A percentile compares a stretch with the other conserved stretches of the same genome.
These are phyloP conservation scores for Eimeria falciformis DNA, from an alignment of 169 alveolate genomes.

Conservation along the genomic window DNA sequence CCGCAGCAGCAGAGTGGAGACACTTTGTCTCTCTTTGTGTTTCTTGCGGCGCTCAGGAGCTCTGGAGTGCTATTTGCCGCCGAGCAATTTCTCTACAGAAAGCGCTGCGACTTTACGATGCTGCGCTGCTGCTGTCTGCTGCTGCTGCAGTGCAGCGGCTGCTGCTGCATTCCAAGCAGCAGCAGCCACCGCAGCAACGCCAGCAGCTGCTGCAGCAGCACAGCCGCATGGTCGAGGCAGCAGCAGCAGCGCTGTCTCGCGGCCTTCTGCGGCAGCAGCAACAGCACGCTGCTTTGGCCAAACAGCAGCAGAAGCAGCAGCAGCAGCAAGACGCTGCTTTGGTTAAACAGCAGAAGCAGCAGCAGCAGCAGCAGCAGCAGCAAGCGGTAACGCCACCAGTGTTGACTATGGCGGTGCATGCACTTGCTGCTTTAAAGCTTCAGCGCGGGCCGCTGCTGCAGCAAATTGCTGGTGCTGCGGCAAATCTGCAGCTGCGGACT, in stretches of 20 bases:
- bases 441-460: background rate
- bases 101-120: background rate
- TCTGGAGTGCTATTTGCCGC: background rate
- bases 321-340: background rate
- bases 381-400: background rate
- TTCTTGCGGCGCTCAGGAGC: conserved; percentile 9
- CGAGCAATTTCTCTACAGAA: background rate
- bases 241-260: background rate
- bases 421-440: background rate
- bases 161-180: background rate
- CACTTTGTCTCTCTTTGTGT: no score
- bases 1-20: no score
- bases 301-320: background rate
- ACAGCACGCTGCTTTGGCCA: background rate
- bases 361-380: background rate
- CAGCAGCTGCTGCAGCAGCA: conserved; percentile 15
- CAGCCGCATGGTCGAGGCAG: background rate
- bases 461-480: conserved; percentile 14
- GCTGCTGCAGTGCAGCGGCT: background rate
- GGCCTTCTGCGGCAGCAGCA: conserved; percentile 24
- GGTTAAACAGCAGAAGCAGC: background rate
- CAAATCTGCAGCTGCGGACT: background rate
- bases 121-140: conserved; percentile 23
- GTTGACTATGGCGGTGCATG: background rate
- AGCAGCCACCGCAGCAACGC: background rate